These are phyloP conservation scores for Metschnikowia cubensis DNA, from an alignment of 805 yeast genomes.

Conservation along the genomic window DNA sequence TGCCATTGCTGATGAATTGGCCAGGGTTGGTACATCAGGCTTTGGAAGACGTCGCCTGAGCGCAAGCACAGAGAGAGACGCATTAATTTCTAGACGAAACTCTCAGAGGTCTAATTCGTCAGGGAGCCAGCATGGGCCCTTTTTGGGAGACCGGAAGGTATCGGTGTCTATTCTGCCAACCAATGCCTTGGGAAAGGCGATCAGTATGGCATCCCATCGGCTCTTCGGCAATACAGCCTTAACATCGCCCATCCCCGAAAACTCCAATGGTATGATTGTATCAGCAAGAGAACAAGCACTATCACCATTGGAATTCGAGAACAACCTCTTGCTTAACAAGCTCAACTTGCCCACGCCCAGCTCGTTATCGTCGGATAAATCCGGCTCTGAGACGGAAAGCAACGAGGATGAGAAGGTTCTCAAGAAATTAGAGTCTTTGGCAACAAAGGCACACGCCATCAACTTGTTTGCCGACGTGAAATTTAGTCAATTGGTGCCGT, in stretches of 20 bases:
- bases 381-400: conserved; percentile 14
- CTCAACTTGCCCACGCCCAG: conserved; percentile 29
- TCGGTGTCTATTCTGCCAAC: conserved; percentile 76
- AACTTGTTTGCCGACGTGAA: conserved; percentile 88
- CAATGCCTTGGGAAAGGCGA: conserved; percentile 82
- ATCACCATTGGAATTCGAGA: conserved; percentile 24
- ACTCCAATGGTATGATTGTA: conserved; percentile 1
- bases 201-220: conserved; percentile 83
- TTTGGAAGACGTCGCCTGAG: conserved; percentile 40
- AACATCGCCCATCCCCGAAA: conserved; percentile 12
- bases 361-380: conserved; percentile 20
- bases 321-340: conserved; percentile 33
- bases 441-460: conserved; percentile 89
- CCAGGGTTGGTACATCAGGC: conserved; percentile 52
- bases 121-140: conserved; percentile 55
- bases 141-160: conserved; percentile 58
- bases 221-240: conserved; percentile 54
- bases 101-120: conserved; percentile 46
- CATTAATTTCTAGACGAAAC: conserved; percentile 23
- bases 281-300: conserved; percentile 5
- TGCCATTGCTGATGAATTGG: conserved; percentile 90
- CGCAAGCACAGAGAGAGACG: conserved; percentile 20
- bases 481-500: conserved; percentile 77
- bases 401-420: conserved; percentile 34
- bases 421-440: conserved; percentile 60